phyloP scores from a whole-genome alignment of 164 flowering plant species.

The Sextonia rubra region DNA sequence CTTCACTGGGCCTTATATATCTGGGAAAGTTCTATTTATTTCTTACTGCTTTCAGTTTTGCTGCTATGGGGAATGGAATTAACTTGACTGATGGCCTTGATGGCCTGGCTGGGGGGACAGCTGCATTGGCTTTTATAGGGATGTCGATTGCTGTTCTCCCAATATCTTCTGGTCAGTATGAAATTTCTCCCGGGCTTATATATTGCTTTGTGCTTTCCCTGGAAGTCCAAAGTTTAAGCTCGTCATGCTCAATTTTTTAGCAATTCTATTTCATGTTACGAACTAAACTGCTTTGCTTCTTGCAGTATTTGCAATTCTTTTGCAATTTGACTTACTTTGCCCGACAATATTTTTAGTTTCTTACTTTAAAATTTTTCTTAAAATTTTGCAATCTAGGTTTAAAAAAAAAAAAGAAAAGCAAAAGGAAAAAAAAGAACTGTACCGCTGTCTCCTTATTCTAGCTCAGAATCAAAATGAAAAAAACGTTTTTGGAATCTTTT shows the following conservation, averaged over 20 bases:
- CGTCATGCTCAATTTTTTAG: no score
- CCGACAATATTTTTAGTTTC: not conserved
- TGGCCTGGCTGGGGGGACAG: constrained; percentile 89
- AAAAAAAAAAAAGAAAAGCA: not conserved
- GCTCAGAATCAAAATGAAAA: not conserved
- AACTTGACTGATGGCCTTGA: constrained; percentile 83
- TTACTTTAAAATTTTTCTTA: not conserved
- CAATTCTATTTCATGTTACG: no score
- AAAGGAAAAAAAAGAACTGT: not conserved
- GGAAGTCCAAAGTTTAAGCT: no score
- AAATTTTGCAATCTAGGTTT: not conserved
- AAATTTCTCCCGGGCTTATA: not conserved
- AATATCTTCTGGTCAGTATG: constrained; percentile 66
- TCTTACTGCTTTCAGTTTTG: constrained; percentile 68
- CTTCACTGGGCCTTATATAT: constrained; percentile 72
- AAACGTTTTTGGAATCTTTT: not conserved
- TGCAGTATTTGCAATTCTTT: constrained; percentile 6
- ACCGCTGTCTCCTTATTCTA: not conserved
- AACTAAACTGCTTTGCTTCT: not conserved
- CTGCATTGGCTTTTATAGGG: constrained; percentile 80
- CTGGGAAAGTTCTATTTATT: constrained; percentile 52
- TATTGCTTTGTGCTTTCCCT: not conserved
- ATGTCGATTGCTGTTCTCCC: constrained; percentile 96
- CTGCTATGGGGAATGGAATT: constrained; percentile 77
- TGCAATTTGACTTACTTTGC: not conserved